Evolutionary conservation across 495 filamentous ascomycete species (phyloP).

Genomic region (Glutinoglossum americanum): DNA sequence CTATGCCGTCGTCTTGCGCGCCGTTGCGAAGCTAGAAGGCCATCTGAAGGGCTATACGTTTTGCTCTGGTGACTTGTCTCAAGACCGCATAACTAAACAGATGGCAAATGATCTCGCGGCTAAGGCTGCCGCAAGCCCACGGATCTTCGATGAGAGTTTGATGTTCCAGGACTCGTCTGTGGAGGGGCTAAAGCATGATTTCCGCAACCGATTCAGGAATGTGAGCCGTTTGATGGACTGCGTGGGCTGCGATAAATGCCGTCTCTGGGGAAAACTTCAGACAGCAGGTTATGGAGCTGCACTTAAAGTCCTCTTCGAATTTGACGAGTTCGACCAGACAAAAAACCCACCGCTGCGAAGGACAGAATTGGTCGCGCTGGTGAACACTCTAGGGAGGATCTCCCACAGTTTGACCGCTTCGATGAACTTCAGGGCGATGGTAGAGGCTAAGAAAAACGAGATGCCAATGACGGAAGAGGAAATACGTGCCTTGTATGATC

Average conservation of each 20-base stretch:
- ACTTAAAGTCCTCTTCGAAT: constrained; percentile 88
- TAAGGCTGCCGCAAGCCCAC: constrained; percentile 38
- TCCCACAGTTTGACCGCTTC: constrained; percentile 57
- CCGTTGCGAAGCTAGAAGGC: constrained; percentile 73
- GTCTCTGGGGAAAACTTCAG: constrained; percentile 96
- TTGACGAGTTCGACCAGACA: constrained; percentile 48
- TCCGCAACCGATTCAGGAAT: constrained; percentile 91
- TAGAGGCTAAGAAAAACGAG: constrained; percentile 30
- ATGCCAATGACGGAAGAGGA: constrained; percentile 3
- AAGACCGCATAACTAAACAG: constrained; percentile 57
- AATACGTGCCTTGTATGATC: constrained; percentile 18
- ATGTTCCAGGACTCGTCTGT: constrained; percentile 72
- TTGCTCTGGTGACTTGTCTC: constrained; percentile 62
- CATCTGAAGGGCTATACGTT: constrained; percentile 73
- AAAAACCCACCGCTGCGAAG: constrained; percentile 57
- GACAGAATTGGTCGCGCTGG: constrained; percentile 78
- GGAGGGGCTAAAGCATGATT: constrained; percentile 77
- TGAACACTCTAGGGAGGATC: constrained; percentile 82
- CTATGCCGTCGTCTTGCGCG: constrained; percentile 80
- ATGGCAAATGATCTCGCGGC: constrained; percentile 54
- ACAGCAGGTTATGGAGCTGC: constrained; percentile 88
- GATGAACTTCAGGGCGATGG: constrained; percentile 47
- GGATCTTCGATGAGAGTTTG: constrained; percentile 79
- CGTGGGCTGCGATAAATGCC: constrained; percentile 95
- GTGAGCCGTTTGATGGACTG: constrained; percentile 95